phyloP scores from a whole-genome alignment of 2,329 filamentous ascomycete species.

The Ramichloridium luteum region DNA sequence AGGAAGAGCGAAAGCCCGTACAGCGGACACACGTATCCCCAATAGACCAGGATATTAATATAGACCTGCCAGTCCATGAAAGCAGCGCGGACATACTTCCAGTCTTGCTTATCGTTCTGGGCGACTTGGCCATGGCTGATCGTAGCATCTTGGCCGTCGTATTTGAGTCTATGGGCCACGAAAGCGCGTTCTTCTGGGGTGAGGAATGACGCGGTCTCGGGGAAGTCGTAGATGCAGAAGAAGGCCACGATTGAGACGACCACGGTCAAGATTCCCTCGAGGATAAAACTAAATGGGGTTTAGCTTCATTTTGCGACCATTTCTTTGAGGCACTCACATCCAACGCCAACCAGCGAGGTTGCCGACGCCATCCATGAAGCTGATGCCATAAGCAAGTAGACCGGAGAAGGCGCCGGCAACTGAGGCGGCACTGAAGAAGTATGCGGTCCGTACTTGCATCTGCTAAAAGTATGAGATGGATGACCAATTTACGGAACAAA shows the following conservation, averaged over 20 bases:
- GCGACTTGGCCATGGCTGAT: slow-evolving; percentile 6
- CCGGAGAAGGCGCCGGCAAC: slow-evolving; percentile 40
- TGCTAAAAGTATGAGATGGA: slow-evolving; percentile 33
- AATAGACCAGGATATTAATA: slow-evolving; percentile 40
- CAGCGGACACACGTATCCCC: slow-evolving; percentile 37
- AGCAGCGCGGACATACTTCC: slow-evolving; percentile 33
- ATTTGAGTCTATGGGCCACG: slow-evolving; percentile 12
- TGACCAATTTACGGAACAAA: slow-evolving; percentile 23
- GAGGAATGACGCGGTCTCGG: slow-evolving; percentile 40
- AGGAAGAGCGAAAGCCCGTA: slow-evolving; percentile 31
- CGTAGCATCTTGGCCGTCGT: slow-evolving; percentile 10
- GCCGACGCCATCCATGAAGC: slow-evolving; percentile 22
- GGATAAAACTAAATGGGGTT: slow-evolving; percentile 42
- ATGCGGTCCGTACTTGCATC: slow-evolving; percentile 22
- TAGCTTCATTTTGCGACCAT: not conserved
- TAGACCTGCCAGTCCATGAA: slow-evolving; percentile 39
- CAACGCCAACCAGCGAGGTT: slow-evolving; percentile 9
- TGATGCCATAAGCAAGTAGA: slow-evolving; percentile 39
- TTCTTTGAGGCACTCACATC: slow-evolving; percentile 3
- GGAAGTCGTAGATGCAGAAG: slow-evolving; percentile 40
- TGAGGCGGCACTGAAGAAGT: slow-evolving; percentile 18
- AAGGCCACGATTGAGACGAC: slow-evolving; percentile 41
- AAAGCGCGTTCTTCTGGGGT: slow-evolving; percentile 10
- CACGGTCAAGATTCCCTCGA: slow-evolving; percentile 34
- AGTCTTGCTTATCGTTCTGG: slow-evolving; percentile 15